Conservation (phyloP, 2,329 filamentous ascomycete species). For the Stagonosporopsis cucurbitacearum region DNA sequence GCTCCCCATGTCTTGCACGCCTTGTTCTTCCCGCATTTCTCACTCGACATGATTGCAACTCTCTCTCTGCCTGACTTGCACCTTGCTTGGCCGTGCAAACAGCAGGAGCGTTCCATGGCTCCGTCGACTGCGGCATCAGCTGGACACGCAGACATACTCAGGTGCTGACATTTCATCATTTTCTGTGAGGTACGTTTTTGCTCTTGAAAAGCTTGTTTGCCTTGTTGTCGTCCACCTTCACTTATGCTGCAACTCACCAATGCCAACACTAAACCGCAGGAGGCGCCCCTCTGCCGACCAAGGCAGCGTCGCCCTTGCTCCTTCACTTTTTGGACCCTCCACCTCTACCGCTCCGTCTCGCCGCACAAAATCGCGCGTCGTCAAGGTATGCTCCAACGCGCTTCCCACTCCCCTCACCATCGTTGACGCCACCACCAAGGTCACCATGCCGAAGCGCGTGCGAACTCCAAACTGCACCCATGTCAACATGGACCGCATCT, state of each 20-base stretch:
- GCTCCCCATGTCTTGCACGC: conserved; percentile 9
- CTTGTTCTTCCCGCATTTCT: neutral
- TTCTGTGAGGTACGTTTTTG: conserved; percentile 2
- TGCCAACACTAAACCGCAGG: conserved; percentile 16
- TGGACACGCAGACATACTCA: conserved; percentile 7
- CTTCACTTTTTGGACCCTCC: conserved; percentile 2
- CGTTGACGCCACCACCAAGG: conserved; percentile 28
- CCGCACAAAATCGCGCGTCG: neutral
- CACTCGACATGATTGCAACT: conserved; percentile 4
- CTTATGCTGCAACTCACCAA: conserved; percentile 5
- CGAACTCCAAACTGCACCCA: conserved; percentile 65
- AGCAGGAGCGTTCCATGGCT: conserved; percentile 10
- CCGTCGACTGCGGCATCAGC: conserved; percentile 3
- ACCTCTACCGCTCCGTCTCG: neutral
- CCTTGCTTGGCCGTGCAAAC: conserved; percentile 4
- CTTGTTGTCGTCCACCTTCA: conserved; percentile 5
- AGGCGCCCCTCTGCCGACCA: conserved; percentile 3
- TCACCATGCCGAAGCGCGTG: conserved; percentile 28
- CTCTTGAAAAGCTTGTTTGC: neutral
- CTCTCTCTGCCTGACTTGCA: neutral
- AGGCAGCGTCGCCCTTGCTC: neutral
- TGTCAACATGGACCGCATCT: conserved; percentile 70
- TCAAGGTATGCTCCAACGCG: conserved; percentile 1
- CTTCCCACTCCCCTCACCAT: neutral
- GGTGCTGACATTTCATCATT: neutral